Evolutionary conservation across 495 filamentous ascomycete species (phyloP), one percentile per base, ranked within the genome.

Genomic region (Durotheca rogersii): DNA sequence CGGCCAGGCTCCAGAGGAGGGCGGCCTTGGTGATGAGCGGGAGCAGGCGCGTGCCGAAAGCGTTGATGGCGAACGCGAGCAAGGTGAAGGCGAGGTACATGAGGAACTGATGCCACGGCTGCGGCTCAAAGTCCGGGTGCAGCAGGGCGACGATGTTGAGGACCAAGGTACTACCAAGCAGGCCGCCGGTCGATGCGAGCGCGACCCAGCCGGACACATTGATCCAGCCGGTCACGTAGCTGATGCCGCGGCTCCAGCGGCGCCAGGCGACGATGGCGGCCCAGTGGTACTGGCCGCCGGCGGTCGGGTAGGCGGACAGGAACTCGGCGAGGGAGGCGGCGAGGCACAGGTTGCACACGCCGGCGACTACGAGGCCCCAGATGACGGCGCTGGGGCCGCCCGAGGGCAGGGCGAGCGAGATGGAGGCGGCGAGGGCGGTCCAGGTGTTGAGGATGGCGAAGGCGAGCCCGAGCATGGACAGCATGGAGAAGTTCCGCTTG

Each of bases 211-310:
- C 86, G 21, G 81, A 79, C 20, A 84, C 80, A 62, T 86, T 88
- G 47, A 88, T 81, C 86, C 86, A 90, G 7, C 86, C 86, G 0
- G 83, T 87, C 21, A 83, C 79, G 79, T 82, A 90, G 7, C 78
- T 82, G 4, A 89, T 67, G 15, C 82, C 65, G 1, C 81, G 80
- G 35, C 81, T 79, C 77, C 77, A 87, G 36, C 62, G 69, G 55
- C 72, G 67, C 72, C 77, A 82, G 15, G 76, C 71, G 23, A 85
- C 72, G 62, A 86, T 72, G 4, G 85, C 84, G 11, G 85, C 86
- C 86, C 86, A 89, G 64, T 88, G 83, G 52, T 88, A 88, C 69
- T 87, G 84, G 19, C 84, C 84, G 51, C 78, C 78, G 7, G 60
- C 80, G 65, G 84, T 89, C 32, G 86, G 86, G 61, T 84, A 89